Conservation (phyloP, 331 rosid genomes). For the Acacia concinna region DNA sequence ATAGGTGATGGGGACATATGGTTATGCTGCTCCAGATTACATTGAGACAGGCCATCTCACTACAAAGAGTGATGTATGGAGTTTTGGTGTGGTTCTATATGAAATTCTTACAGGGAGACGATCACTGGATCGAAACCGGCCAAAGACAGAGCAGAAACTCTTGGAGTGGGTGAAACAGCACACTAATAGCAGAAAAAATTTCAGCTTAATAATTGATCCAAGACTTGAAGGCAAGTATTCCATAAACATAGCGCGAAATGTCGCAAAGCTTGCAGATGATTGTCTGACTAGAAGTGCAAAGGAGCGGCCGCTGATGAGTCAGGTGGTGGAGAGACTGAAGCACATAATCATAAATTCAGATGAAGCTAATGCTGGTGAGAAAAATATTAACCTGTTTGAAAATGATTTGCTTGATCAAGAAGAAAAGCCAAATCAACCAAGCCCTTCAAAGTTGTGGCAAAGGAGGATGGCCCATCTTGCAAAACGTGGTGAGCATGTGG, state of each 20-base stretch:
- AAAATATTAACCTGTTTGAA: conserved; percentile 31
- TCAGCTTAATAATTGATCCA: conserved; percentile 51
- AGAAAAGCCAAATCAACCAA: conserved; percentile 4
- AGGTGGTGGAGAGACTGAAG: conserved; percentile 49
- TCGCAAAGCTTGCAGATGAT: conserved; percentile 49
- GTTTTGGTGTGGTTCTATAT: conserved; percentile 59
- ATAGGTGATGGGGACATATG: not conserved
- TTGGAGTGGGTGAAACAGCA: conserved; percentile 63
- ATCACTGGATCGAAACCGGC: conserved; percentile 51
- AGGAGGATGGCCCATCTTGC: conserved; percentile 58
- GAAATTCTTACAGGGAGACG: conserved; percentile 66
- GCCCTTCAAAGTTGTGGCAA: conserved; percentile 48
- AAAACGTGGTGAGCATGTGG: conserved; percentile 55
- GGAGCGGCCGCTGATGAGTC: conserved; percentile 54
- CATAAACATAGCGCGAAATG: conserved; percentile 36
- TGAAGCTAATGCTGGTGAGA: conserved; percentile 15
- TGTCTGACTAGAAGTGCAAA: conserved; percentile 54
- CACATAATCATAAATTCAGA: conserved; percentile 39
- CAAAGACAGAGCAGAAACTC: conserved; percentile 51
- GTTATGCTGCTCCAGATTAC: conserved; percentile 13
- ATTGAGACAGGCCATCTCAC: conserved; percentile 40
- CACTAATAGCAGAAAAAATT: conserved; percentile 46
- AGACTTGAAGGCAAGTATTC: conserved; percentile 45
- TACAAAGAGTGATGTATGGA: conserved; percentile 67
- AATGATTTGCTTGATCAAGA: conserved; percentile 21